Conservation (phyloP, 148 eudicot species). For the Persicaria tinctoria region DNA sequence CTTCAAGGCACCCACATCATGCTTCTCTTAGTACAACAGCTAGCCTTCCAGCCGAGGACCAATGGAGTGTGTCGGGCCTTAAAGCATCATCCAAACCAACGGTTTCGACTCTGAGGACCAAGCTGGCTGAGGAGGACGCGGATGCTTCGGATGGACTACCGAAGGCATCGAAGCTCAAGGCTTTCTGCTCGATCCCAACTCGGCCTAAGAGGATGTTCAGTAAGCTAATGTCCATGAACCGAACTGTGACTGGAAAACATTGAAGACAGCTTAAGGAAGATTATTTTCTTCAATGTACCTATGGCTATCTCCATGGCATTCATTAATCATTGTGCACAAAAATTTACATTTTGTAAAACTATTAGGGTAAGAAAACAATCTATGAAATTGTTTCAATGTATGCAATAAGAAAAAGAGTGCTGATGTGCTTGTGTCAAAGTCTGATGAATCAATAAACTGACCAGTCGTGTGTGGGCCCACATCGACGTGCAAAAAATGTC, state of each 20-base stretch:
- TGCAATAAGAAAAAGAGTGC: neutral
- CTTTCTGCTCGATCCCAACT: conserved; percentile 51
- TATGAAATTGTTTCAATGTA: neutral
- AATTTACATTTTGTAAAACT: neutral
- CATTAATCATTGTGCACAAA: conserved; percentile 12
- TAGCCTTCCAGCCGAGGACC: conserved; percentile 44
- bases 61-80: conserved; percentile 70
- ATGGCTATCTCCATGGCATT: neutral
- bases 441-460: too few species aligned
- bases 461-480: too few species aligned
- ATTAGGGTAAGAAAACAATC: neutral
- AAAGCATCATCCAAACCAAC: conserved; percentile 48
- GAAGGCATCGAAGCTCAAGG: conserved; percentile 43
- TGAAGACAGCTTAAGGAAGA: conserved; percentile 25
- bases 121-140: conserved; percentile 67
- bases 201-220: conserved; percentile 72
- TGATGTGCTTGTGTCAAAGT: neutral
- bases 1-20: conserved; percentile 25
- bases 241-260: conserved; percentile 37
- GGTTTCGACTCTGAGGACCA: conserved; percentile 60
- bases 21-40: conserved; percentile 14
- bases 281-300: neutral
- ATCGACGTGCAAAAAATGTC: neutral
- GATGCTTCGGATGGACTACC: conserved; percentile 33
- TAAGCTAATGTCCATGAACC: conserved; percentile 70